Percentiles rank a stretch among this genome's conserved stretches.
These are phyloP conservation scores for Xanthoparmelia taractica DNA, from an alignment of 495 filamentous ascomycete species.

Conservation along the genomic window DNA sequence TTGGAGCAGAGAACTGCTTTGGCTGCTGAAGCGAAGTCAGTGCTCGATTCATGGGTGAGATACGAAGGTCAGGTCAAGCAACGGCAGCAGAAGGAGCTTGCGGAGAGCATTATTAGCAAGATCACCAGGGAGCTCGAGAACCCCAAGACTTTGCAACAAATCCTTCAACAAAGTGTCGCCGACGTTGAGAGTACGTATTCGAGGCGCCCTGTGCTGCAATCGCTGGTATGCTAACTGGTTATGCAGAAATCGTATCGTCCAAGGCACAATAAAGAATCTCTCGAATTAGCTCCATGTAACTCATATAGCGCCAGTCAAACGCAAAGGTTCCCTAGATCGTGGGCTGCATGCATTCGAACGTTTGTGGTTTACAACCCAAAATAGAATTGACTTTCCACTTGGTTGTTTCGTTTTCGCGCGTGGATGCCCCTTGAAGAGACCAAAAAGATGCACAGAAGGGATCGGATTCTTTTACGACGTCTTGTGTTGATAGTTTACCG, in stretches of 20 bases:
- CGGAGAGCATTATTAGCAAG: conserved; percentile 86
- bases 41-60: conserved; percentile 95
- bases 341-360: not conserved
- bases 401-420: not conserved
- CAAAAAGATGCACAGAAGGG: not conserved
- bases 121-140: conserved; percentile 97
- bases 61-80: conserved; percentile 99
- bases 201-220: not conserved
- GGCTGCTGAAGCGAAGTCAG: conserved; percentile 82
- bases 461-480: not conserved
- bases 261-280: conserved; percentile 43
- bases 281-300: not conserved
- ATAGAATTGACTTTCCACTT: not conserved
- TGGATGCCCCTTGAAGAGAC: too few species aligned
- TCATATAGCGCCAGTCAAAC: not conserved
- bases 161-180: conserved; percentile 86
- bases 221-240: conserved; percentile 27
- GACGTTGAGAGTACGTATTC: conserved; percentile 88
- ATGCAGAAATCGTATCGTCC: conserved; percentile 44
- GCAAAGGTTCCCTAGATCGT: not conserved
- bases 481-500: not conserved
- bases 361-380: not conserved
- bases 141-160: conserved; percentile 89
- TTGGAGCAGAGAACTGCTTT: conserved; percentile 90
- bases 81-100: conserved; percentile 92